A percentile compares a stretch with the other conserved stretches of the same genome.
Evolutionary conservation across 2,329 filamentous ascomycete genomes (phyloP).

Genomic region (Botryotinia calthae): DNA sequence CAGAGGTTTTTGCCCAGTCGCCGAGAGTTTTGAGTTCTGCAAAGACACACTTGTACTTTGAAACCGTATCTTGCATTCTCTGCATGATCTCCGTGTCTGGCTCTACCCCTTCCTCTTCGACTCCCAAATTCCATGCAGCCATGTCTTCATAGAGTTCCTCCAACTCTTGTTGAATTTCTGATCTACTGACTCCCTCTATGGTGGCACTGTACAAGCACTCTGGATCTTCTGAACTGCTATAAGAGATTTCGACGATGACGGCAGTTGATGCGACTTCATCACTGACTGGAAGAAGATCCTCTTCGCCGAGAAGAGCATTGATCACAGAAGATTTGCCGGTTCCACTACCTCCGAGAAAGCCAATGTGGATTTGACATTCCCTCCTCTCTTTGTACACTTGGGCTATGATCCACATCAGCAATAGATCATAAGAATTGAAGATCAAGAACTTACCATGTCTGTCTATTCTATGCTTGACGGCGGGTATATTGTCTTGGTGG

Average conservation of each 20-base stretch:
- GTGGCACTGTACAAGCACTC: constrained; percentile 14
- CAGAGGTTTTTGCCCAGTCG: constrained; percentile 29
- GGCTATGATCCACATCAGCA: not conserved
- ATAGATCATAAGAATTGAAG: not conserved
- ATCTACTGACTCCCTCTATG: constrained; percentile 19
- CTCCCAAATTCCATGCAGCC: not conserved
- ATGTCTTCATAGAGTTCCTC: constrained; percentile 26
- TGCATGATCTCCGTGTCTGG: constrained; percentile 26
- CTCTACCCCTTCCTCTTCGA: not conserved
- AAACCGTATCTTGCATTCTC: constrained; percentile 34
- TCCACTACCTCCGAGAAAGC: constrained; percentile 56
- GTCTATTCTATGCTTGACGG: not conserved
- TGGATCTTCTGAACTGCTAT: constrained; percentile 20
- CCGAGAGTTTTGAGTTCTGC: not conserved
- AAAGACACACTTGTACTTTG: constrained; percentile 10
- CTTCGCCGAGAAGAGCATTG: constrained; percentile 48
- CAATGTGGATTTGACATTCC: constrained; percentile 22
- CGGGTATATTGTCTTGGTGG: not conserved
- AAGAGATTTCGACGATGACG: constrained; percentile 26
- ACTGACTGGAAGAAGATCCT: constrained; percentile 22
- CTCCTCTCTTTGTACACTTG: constrained; percentile 11
- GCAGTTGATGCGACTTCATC: constrained; percentile 24
- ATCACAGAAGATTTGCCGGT: constrained; percentile 64
- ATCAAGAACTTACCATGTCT: not conserved
- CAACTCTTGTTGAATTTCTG: constrained; percentile 27